Base-by-base conservation (phyloP, 2,329 filamentous ascomycete genomes). In the Hymenoscyphus repandus region DNA sequence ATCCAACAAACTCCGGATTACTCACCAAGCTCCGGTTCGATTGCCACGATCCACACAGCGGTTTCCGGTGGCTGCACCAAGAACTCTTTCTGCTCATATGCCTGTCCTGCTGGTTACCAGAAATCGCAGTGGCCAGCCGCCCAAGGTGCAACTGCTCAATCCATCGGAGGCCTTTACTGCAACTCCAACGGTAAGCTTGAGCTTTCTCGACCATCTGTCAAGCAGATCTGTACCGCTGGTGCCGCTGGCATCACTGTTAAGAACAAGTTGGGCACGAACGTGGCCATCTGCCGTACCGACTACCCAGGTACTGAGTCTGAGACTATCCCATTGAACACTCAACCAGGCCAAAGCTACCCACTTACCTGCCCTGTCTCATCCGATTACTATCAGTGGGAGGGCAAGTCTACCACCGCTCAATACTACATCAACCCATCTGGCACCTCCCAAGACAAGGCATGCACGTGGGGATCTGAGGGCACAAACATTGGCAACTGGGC, bases 341-440 rank as follows among this genome's bases (percentile, higher is more conserved):
- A 69, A 5, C 71, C 86, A 47, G 87, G 87, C 52, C 63, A 71
- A 44, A 77, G 72, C 22, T 72, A 81, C 54, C 70, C 75, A 33
- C 72, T 99, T 58, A 89, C 88, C 66, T 92, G 89, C 75, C 87
- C 92, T 42, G 72, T 86, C 58, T 82, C 84, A 53, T 66, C 68
- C 44, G 76, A 73, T 45, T 95, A 92, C 76, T 97, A 90, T 75
- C 71, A 76, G 55, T 95, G 89, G 88, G 61, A 88, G 64, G 80
- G 80, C 62, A 78, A 79, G 68, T 62, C 73, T 45, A 97, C 93
- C 47, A 91, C 89, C 43, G 91, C 91, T 40, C 93, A 97, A 73
- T 97, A 96, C 79, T 99, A 99, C 68, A 80, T 97, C 72, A 97
- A 97, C 80, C 87, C 87, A 63, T 78, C 81, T 61, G 90, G 90